phyloP scores from a whole-genome alignment of 1,284 basidiomycete genomes.

The Schizophyllum commune region DNA sequence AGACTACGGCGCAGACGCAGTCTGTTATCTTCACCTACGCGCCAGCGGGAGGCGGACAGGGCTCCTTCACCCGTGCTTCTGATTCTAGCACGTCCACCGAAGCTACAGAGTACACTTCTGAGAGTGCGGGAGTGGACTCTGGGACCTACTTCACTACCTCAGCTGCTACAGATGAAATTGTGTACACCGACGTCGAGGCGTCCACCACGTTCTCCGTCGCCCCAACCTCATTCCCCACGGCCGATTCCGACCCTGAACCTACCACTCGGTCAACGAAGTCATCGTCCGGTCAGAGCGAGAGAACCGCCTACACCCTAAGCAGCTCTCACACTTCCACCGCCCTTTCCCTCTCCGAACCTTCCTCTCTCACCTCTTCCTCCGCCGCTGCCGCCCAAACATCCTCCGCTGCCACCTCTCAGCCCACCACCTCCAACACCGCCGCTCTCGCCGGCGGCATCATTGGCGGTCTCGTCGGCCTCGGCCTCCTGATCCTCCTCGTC shows the following conservation, averaged over 20 bases:
- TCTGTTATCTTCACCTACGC: background rate
- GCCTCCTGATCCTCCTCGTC: conserved; percentile 21
- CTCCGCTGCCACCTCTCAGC: background rate
- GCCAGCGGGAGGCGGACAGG: background rate
- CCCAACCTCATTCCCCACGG: too few species aligned
- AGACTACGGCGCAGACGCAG: background rate
- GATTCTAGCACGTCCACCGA: background rate
- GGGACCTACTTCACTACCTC: background rate
- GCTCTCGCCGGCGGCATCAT: conserved; percentile 36
- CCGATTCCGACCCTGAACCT: too few species aligned
- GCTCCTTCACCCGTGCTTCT: background rate
- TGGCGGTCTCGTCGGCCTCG: conserved; percentile 27
- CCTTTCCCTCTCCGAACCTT: background rate
- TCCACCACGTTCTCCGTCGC: too few species aligned
- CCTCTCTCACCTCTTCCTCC: background rate
- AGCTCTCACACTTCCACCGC: too few species aligned
- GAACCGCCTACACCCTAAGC: too few species aligned
- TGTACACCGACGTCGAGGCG: too few species aligned
- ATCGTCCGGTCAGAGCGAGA: too few species aligned
- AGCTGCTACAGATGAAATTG: too few species aligned
- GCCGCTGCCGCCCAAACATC: background rate
- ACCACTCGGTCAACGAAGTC: too few species aligned
- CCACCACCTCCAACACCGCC: conserved; percentile 18
- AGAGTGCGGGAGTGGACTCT: background rate
- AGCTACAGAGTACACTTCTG: background rate